Percentiles rank a stretch among this genome's conserved stretches.
phyloP scores from a whole-genome alignment of 2,329 filamentous ascomycete genomes.

The Cladobotryum mycophilum region DNA sequence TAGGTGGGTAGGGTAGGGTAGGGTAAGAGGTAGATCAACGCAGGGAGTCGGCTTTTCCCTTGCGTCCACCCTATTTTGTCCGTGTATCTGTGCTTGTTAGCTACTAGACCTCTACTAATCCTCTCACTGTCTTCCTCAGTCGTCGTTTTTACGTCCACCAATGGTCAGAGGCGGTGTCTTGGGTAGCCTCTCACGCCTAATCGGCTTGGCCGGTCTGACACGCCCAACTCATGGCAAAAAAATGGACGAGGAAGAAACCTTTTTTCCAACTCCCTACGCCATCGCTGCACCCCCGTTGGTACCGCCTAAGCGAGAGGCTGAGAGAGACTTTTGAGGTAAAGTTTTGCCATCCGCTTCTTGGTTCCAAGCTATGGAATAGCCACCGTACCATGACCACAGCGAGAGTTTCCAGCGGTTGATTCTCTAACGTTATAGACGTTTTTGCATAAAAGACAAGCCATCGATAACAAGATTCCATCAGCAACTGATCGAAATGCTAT shows the following conservation, averaged over 20 bases:
- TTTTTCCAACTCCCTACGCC: background rate
- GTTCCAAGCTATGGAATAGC: constrained; percentile 10
- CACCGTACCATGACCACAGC: constrained; percentile 24
- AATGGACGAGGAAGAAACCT: too few relatives aligned
- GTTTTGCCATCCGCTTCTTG: constrained; percentile 18
- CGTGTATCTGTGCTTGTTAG: too few relatives aligned
- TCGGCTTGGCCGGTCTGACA: constrained; percentile 8
- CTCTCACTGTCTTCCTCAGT: too few relatives aligned
- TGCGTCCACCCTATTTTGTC: too few relatives aligned
- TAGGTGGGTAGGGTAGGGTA: too few relatives aligned
- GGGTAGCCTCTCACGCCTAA: constrained; percentile 4
- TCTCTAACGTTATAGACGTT: background rate
- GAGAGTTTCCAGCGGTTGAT: constrained; percentile 20
- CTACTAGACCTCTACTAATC: too few relatives aligned
- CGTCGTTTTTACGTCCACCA: background rate
- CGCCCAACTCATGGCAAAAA: background rate
- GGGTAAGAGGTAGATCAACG: too few relatives aligned
- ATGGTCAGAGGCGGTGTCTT: constrained; percentile 9
- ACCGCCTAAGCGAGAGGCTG: background rate
- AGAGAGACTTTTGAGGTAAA: background rate
- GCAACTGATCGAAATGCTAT: background rate
- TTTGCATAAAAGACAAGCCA: background rate
- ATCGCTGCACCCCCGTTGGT: background rate
- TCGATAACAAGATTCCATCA: background rate
- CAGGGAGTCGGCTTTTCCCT: too few relatives aligned